Evolutionary conservation across 495 filamentous ascomycete genomes (phyloP).

Genomic region (Schizothecium vesticola): DNA sequence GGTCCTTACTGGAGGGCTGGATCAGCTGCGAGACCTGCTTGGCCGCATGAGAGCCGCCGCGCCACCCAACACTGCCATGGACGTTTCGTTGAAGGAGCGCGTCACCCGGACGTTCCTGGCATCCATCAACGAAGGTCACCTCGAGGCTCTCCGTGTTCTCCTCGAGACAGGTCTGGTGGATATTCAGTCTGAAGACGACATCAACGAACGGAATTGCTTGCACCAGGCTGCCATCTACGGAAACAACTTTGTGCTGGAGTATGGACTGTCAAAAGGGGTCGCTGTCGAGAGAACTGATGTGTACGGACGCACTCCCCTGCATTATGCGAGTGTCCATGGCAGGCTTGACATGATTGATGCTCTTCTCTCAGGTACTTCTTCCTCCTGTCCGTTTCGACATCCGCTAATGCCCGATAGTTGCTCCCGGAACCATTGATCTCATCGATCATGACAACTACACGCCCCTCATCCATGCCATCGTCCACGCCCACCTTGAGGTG

Average conservation of each 20-base stretch:
- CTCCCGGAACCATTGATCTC: constrained; percentile 63
- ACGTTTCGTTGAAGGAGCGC: constrained; percentile 53
- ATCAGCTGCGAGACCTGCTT: constrained; percentile 46
- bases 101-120: constrained; percentile 85
- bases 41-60: constrained; percentile 43
- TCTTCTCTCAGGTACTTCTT: constrained; percentile 52
- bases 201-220: constrained; percentile 92
- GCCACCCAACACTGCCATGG: constrained; percentile 32
- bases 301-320: constrained; percentile 87
- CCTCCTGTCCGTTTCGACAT: background rate
- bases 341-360: constrained; percentile 74
- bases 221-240: constrained; percentile 93
- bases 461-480: constrained; percentile 88
- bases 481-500: constrained; percentile 72
- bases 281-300: constrained; percentile 79
- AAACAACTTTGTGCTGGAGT: constrained; percentile 65
- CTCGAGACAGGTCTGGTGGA: constrained; percentile 78
- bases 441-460: constrained; percentile 98
- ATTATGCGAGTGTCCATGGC: constrained; percentile 96
- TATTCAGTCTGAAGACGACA: constrained; percentile 85
- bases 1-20: constrained; percentile 67
- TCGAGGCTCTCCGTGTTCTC: constrained; percentile 67
- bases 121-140: constrained; percentile 77
- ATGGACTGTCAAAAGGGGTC: constrained; percentile 64
- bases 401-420: constrained; percentile 28